Conservation (phyloP, 2,329 filamentous ascomycete species). For the Calonectria henricotiae region DNA sequence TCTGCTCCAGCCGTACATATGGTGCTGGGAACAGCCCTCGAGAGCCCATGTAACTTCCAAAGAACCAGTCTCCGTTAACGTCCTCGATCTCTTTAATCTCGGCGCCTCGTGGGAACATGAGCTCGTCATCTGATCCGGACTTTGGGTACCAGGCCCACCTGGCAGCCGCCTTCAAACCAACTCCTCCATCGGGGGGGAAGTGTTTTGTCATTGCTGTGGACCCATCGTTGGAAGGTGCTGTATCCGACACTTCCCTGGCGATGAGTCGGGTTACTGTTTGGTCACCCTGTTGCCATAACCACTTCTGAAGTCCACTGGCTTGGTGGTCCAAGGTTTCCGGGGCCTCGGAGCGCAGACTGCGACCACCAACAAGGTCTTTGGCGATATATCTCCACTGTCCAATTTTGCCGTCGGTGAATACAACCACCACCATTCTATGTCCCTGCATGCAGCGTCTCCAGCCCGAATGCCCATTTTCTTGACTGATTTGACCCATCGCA, state of each 20-base stretch:
- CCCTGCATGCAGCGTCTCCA: constrained; percentile 88
- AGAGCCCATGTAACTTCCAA: constrained; percentile 86
- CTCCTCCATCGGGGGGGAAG: constrained; percentile 84
- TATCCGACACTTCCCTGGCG: constrained; percentile 66
- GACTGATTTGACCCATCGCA: constrained; percentile 75
- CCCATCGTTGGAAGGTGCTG: constrained; percentile 58
- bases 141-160: constrained; percentile 86
- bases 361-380: constrained; percentile 84
- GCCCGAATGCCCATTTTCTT: constrained; percentile 83
- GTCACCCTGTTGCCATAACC: constrained; percentile 67
- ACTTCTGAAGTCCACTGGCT: constrained; percentile 63
- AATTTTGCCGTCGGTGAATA: constrained; percentile 79
- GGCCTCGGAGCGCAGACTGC: constrained; percentile 75
- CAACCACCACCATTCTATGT: constrained; percentile 88
- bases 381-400: constrained; percentile 80
- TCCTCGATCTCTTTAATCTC: constrained; percentile 89
- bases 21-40: constrained; percentile 86
- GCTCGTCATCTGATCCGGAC: constrained; percentile 78
- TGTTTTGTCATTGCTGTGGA: constrained; percentile 49
- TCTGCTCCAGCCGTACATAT: constrained; percentile 74
- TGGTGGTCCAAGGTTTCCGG: constrained; percentile 58
- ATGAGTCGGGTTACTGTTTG: constrained; percentile 66
- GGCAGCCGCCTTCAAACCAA: constrained; percentile 76
- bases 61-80: constrained; percentile 92
- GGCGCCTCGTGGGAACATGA: constrained; percentile 87